These are phyloP conservation scores for Babesia sp. DNA, from an alignment of 169 alveolate genomes.

Conservation along the genomic window DNA sequence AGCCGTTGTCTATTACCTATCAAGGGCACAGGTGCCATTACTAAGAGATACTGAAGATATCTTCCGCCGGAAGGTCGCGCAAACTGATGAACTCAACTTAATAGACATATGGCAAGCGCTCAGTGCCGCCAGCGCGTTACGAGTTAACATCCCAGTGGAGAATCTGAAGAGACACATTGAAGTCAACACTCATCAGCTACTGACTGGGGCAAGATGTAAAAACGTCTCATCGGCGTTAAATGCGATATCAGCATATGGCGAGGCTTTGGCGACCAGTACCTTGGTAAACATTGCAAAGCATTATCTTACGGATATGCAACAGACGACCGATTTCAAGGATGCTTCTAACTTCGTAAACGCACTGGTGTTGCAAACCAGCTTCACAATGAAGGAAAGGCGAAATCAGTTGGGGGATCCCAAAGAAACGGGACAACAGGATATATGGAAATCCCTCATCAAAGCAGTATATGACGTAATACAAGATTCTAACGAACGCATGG, in stretches of 20 bases:
- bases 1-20: slow-evolving; percentile 24
- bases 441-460: not conserved
- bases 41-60: not conserved
- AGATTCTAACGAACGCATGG: not conserved
- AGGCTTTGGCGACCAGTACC: not conserved
- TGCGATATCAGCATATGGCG: slow-evolving; percentile 15
- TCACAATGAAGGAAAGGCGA: not conserved
- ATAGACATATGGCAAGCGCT: slow-evolving; percentile 38
- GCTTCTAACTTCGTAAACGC: slow-evolving; percentile 37
- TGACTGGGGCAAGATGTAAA: slow-evolving; percentile 5
- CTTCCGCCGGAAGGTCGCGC: not conserved
- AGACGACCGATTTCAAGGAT: slow-evolving; percentile 24
- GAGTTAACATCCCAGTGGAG: not conserved
- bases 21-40: slow-evolving; percentile 3
- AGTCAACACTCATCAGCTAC: not conserved
- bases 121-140: not conserved
- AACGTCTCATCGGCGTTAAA: slow-evolving; percentile 8
- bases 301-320: not conserved
- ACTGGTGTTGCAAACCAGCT: slow-evolving; percentile 12
- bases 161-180: not conserved
- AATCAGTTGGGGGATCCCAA: not conserved
- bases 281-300: not conserved
- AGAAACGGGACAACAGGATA: no score
- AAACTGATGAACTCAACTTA: not conserved
- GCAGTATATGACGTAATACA: not conserved